These are phyloP conservation scores for Retiboletus flavoniger DNA, from an alignment of 1,284 basidiomycete species.

Conservation along the genomic window DNA sequence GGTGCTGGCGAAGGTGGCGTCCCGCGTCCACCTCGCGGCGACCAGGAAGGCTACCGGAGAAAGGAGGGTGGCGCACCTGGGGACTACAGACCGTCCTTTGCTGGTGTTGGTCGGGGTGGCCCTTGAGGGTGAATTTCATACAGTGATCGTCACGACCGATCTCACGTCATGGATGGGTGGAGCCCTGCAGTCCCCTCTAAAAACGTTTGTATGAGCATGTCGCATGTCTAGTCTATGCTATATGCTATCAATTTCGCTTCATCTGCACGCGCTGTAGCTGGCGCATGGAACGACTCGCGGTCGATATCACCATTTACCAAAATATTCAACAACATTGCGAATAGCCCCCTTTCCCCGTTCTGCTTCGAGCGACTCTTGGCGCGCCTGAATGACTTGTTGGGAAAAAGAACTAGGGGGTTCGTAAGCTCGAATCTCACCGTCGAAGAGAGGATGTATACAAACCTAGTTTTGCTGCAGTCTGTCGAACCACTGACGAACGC, in stretches of 20 bases:
- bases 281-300: background rate
- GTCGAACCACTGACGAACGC: constrained; percentile 46
- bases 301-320: constrained; percentile 19
- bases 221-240: constrained; percentile 40
- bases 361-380: constrained; percentile 12
- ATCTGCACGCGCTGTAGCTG: background rate
- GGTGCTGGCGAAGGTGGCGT: constrained; percentile 69
- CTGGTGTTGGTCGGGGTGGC: constrained; percentile 85
- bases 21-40: constrained; percentile 84
- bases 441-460: constrained; percentile 5
- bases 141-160: background rate
- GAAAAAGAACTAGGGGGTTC: constrained; percentile 22
- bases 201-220: constrained; percentile 43
- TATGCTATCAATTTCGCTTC: constrained; percentile 28
- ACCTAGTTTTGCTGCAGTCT: constrained; percentile 42
- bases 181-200: constrained; percentile 17
- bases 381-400: constrained; percentile 28
- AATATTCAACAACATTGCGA: constrained; percentile 29
- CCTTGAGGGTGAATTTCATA: constrained; percentile 53
- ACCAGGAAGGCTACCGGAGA: constrained; percentile 88
- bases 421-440: background rate
- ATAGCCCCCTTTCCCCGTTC: constrained; percentile 8
- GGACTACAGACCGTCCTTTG: constrained; percentile 81
- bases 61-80: constrained; percentile 79
- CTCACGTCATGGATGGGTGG: constrained; percentile 4